These are phyloP conservation scores for Hemisphaericaspora xylanilytica DNA, from an alignment of 1,139 yeast species.

Conservation along the genomic window DNA sequence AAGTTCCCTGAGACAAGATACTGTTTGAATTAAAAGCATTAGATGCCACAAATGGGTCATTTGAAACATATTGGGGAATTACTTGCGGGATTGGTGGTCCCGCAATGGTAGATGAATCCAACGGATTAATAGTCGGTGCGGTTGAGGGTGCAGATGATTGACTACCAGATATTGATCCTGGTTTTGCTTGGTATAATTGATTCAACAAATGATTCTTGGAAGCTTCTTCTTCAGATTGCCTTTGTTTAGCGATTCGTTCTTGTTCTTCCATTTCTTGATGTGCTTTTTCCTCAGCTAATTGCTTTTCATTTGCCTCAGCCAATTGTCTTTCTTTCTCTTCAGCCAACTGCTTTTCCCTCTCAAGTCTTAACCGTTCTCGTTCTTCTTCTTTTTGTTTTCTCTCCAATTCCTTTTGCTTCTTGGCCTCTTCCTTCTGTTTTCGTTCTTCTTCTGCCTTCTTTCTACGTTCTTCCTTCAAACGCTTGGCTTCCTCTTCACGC, in stretches of 20 bases:
- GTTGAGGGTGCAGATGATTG: slow-evolving; percentile 14
- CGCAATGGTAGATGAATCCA: slow-evolving; percentile 4
- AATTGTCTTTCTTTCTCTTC: slow-evolving; percentile 34
- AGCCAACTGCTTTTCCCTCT: slow-evolving; percentile 30
- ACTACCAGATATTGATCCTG: slow-evolving; percentile 25
- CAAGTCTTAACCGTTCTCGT: slow-evolving; percentile 18
- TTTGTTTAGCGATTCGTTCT: slow-evolving; percentile 15
- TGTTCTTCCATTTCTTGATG: slow-evolving; percentile 29
- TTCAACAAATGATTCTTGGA: slow-evolving; percentile 32
- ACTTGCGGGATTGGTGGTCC: slow-evolving; percentile 8
- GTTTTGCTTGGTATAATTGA: slow-evolving; percentile 34
- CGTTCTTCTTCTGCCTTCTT: slow-evolving; percentile 45
- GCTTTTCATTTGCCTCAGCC: too few species aligned
- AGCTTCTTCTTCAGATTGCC: slow-evolving; percentile 24
- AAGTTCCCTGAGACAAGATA: slow-evolving; percentile 5
- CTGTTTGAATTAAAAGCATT: slow-evolving; percentile 9
- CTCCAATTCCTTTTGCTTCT: slow-evolving; percentile 40
- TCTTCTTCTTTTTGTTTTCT: slow-evolving; percentile 45
- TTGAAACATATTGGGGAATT: slow-evolving; percentile 1
- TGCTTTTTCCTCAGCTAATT: slow-evolving; percentile 28
- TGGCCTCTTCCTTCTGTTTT: slow-evolving; percentile 44
- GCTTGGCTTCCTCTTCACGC: slow-evolving; percentile 46
- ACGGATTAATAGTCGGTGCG: slow-evolving; percentile 9
- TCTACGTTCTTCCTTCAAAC: slow-evolving; percentile 42
- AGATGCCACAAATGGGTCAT: slow-evolving; percentile 6